Percentiles rank a stretch among this genome's conserved stretches.
Evolutionary conservation across 2,329 filamentous ascomycete species (phyloP).

Genomic region (Penicillium sp.): DNA sequence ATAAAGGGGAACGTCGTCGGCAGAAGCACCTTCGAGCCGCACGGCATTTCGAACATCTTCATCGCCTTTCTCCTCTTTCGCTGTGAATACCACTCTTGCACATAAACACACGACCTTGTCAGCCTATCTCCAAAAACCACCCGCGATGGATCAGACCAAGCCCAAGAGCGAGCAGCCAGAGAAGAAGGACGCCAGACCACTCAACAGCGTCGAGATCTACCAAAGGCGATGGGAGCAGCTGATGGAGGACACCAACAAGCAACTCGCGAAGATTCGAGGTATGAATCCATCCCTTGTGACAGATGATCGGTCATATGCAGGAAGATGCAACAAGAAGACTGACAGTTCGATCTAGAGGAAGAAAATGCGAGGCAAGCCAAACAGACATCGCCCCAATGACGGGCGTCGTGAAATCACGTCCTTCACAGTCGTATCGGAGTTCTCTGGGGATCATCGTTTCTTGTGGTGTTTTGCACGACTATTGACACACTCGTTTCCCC

Average conservation of each 20-base stretch:
- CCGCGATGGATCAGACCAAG: constrained; percentile 14
- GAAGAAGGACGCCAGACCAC: constrained; percentile 8
- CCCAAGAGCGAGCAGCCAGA: constrained; percentile 4
- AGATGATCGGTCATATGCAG: constrained; percentile 12
- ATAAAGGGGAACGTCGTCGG: constrained; percentile 8
- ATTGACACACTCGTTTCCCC: no score
- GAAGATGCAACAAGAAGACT: constrained; percentile 2
- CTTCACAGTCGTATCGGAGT: no score
- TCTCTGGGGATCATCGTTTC: no score
- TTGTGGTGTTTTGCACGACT: no score
- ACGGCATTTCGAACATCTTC: neutral
- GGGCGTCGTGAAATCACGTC: no score
- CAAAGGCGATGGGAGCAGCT: constrained; percentile 18
- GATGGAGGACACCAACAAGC: constrained; percentile 17
- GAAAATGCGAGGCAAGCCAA: constrained; percentile 9
- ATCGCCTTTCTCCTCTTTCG: neutral
- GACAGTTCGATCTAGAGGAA: constrained; percentile 16
- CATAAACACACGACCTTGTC: neutral
- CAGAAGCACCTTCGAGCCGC: neutral
- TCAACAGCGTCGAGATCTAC: constrained; percentile 16
- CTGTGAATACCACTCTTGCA: neutral
- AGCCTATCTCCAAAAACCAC: neutral
- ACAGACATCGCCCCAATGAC: constrained; percentile 7
- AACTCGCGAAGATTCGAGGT: constrained; percentile 19
- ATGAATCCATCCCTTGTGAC: constrained; percentile 10